Evolutionary conservation across 257 asterid genomes (phyloP).

Genomic region (Lithospermum erythrorhizon): DNA sequence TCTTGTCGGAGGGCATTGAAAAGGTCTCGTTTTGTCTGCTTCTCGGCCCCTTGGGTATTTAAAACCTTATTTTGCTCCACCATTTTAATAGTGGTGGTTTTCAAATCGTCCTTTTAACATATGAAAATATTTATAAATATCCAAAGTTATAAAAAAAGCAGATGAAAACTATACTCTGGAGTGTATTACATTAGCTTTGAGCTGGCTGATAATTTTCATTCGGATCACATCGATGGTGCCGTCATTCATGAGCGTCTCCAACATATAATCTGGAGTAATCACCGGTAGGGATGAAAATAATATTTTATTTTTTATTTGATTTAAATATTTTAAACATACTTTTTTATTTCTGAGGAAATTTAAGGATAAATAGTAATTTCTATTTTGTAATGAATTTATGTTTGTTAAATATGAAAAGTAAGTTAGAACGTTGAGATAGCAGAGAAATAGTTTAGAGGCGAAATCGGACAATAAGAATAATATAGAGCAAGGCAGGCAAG

Average conservation of each 20-base stretch:
- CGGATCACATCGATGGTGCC: constrained; percentile 86
- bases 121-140: neutral
- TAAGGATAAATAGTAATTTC: too few relatives aligned
- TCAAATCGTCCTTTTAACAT: constrained; percentile 66
- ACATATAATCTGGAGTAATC: constrained; percentile 74
- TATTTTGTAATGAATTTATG: too few relatives aligned
- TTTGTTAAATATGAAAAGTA: too few relatives aligned
- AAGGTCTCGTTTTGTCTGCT: constrained; percentile 93
- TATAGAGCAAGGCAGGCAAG: too few relatives aligned
- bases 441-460: too few relatives aligned
- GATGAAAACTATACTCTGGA: neutral
- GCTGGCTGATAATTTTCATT: constrained; percentile 74
- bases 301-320: too few relatives aligned
- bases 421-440: too few relatives aligned
- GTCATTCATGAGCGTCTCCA: constrained; percentile 89
- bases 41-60: constrained; percentile 87
- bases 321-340: too few relatives aligned
- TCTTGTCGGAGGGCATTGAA: constrained; percentile 85
- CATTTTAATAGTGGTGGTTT: constrained; percentile 76
- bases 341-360: too few relatives aligned
- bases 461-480: too few relatives aligned
- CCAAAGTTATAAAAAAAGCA: neutral
- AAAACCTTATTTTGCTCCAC: constrained; percentile 97
- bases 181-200: constrained; percentile 65
- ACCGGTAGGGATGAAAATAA: constrained; percentile 32